These are phyloP conservation scores for Gentiana straminea DNA, from an alignment of 257 asterid genomes.

Conservation along the genomic window DNA sequence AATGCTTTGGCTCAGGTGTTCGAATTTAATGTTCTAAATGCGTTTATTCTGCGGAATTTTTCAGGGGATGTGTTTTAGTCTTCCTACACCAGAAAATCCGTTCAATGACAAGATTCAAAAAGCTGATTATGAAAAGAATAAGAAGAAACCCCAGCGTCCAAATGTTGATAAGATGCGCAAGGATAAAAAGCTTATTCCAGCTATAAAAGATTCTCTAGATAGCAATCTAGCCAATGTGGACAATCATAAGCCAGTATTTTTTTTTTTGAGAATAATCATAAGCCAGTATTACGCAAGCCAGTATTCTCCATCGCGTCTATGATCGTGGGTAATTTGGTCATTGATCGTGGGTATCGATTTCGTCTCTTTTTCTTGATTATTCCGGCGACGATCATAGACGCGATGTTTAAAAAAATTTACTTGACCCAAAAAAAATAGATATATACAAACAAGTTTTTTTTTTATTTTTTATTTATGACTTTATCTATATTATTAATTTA, in stretches of 20 bases:
- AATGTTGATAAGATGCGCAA: slow-evolving; percentile 18
- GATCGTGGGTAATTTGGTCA: too few relatives aligned
- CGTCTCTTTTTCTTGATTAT: neutral
- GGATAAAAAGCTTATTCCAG: slow-evolving; percentile 18
- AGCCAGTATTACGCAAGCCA: too few relatives aligned
- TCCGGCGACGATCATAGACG: too few relatives aligned
- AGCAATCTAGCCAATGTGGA: neutral
- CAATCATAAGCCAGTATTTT: too few relatives aligned
- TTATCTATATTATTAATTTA: too few relatives aligned
- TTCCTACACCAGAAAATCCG: slow-evolving; percentile 79
- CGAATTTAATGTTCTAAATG: neutral
- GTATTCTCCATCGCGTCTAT: too few relatives aligned
- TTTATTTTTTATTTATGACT: too few relatives aligned
- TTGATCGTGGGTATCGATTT: neutral
- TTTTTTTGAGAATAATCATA: too few relatives aligned
- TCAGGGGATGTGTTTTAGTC: slow-evolving; percentile 95
- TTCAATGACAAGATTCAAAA: slow-evolving; percentile 54
- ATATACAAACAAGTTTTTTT: too few relatives aligned
- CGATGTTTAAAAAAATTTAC: too few relatives aligned
- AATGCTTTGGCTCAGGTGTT: neutral
- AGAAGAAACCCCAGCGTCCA: slow-evolving; percentile 23
- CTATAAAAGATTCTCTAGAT: slow-evolving; percentile 7
- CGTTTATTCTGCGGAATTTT: slow-evolving; percentile 4
- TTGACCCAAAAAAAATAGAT: too few relatives aligned
- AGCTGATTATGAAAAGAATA: slow-evolving; percentile 22